Evolutionary conservation across 148 eudicot genomes (phyloP).

Genomic region (Silene conica): DNA sequence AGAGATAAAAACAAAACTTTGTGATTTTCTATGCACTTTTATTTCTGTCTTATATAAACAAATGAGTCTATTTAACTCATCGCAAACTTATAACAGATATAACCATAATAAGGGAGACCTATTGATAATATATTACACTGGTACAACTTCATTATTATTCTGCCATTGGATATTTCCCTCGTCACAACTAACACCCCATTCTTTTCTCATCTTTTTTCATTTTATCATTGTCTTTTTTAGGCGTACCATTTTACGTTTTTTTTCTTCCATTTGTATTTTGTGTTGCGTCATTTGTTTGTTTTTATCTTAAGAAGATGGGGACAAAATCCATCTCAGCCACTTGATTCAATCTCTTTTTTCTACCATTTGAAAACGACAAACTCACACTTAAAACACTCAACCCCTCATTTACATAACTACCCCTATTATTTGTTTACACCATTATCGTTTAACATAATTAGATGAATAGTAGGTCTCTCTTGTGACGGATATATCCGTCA

Average conservation of each 20-base stretch:
- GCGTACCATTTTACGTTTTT: neutral
- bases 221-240: slow-evolving; percentile 5
- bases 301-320: slow-evolving; percentile 2
- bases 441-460: no score
- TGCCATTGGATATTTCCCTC: slow-evolving; percentile 23
- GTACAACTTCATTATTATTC: neutral
- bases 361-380: slow-evolving; percentile 16
- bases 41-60: no score
- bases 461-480: no score
- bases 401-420: neutral
- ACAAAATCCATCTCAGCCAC: slow-evolving; percentile 19
- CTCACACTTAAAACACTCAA: neutral
- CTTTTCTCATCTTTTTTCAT: neutral
- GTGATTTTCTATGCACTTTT: no score
- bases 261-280: neutral
- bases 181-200: slow-evolving; percentile 10
- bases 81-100: no score
- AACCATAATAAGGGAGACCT: no score
- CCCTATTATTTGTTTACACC: neutral
- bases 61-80: no score
- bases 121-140: no score
- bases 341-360: slow-evolving; percentile 13
- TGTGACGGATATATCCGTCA: no score
- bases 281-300: slow-evolving; percentile 12
- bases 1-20: no score